phyloP scores from a whole-genome alignment of 257 asterid genomes.

The Lycium barbarum region DNA sequence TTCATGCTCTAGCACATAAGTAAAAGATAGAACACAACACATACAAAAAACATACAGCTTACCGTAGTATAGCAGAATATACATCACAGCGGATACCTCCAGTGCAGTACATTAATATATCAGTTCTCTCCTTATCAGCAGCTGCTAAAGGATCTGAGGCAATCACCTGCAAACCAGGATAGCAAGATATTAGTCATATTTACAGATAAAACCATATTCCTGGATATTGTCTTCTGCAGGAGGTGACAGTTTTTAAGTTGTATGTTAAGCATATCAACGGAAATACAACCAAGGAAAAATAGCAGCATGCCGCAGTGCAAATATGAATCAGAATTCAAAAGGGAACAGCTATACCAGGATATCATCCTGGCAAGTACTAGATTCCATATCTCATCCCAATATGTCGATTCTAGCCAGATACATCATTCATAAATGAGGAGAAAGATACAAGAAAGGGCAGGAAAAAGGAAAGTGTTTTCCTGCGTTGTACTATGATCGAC shows the following conservation, averaged over 20 bases:
- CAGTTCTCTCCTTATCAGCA: conserved; percentile 79
- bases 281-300: conserved; percentile 9
- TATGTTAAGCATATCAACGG: neutral
- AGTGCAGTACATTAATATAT: conserved; percentile 93
- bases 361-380: neutral
- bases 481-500: conserved; percentile 1
- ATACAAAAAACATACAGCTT: conserved; percentile 21
- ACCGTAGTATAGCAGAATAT: conserved; percentile 93
- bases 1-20: neutral
- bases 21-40: neutral
- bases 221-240: conserved; percentile 10
- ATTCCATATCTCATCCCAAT: conserved; percentile 10
- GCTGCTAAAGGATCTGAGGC: conserved; percentile 81
- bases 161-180: conserved; percentile 47
- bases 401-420: neutral
- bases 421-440: neutral
- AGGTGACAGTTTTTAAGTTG: neutral
- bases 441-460: neutral
- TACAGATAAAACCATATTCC: conserved; percentile 29
- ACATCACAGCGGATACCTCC: conserved; percentile 98
- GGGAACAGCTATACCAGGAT: neutral
- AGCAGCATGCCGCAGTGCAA: conserved; percentile 23
- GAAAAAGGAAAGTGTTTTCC: neutral
- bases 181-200: conserved; percentile 25
- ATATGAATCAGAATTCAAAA: neutral